Conservation (phyloP, 305 asterid species). For the Solanum hybrid region DNA sequence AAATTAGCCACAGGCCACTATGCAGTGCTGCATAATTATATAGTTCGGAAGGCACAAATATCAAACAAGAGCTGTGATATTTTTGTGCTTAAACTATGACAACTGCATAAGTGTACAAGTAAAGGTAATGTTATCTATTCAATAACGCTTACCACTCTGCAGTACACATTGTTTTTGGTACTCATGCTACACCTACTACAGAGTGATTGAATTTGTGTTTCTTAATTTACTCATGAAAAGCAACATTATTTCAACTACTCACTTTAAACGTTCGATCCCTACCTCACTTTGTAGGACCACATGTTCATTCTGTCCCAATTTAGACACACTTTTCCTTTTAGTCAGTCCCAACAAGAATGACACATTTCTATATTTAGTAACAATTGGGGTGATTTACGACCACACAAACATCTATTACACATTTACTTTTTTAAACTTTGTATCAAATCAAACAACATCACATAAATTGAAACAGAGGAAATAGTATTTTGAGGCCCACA, state of each 20-base stretch:
- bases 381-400: no score
- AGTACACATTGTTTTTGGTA: background rate
- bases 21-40: background rate
- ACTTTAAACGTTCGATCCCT: background rate
- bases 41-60: background rate
- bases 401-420: background rate
- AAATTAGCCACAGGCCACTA: background rate
- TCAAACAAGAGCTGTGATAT: background rate
- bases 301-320: rapidly evolving
- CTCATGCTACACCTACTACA: background rate
- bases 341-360: background rate
- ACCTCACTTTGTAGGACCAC: background rate
- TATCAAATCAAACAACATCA: background rate
- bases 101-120: background rate
- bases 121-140: background rate
- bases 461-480: background rate
- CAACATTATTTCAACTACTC: background rate
- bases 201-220: background rate
- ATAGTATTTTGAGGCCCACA: background rate
- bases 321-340: background rate
- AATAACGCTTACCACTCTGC: background rate
- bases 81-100: background rate
- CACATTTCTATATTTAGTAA: background rate
- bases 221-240: background rate
- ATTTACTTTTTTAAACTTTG: background rate